A percentile compares a stretch with the other conserved stretches of the same genome.
phyloP scores from a whole-genome alignment of 2,329 filamentous ascomycete genomes.

The Pseudogymnoascus sp. region DNA sequence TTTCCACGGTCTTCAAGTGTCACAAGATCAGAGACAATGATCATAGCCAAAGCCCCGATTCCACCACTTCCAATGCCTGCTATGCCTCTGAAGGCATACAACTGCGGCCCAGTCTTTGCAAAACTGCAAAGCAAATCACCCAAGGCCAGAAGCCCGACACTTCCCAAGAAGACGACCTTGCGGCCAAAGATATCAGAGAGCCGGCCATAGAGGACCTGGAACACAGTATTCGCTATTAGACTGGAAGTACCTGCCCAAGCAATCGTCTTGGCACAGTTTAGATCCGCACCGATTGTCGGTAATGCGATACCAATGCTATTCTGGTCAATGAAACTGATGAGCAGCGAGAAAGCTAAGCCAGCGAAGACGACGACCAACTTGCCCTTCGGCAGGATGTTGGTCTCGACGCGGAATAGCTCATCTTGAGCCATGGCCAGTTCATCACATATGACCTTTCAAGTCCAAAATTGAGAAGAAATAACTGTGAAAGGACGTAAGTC shows the following conservation, averaged over 20 bases:
- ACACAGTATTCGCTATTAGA: constrained; percentile 52
- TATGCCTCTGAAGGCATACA: constrained; percentile 54
- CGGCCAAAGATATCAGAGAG: constrained; percentile 55
- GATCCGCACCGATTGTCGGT: constrained; percentile 40
- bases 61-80: constrained; percentile 57
- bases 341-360: constrained; percentile 42
- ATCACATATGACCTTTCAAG: neutral
- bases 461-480: neutral
- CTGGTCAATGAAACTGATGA: constrained; percentile 50
- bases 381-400: constrained; percentile 46
- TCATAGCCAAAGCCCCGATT: constrained; percentile 51
- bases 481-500: neutral
- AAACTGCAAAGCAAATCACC: constrained; percentile 54
- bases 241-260: constrained; percentile 48
- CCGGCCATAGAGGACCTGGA: constrained; percentile 57
- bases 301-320: constrained; percentile 42
- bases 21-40: constrained; percentile 54
- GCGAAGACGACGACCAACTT: constrained; percentile 45
- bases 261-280: constrained; percentile 39
- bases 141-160: constrained; percentile 44
- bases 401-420: constrained; percentile 38
- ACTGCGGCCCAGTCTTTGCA: constrained; percentile 45
- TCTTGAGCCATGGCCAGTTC: neutral
- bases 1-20: constrained; percentile 52
- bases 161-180: constrained; percentile 49